These are phyloP conservation scores for Medicago arabica DNA, from an alignment of 306 rosid species.

Conservation along the genomic window DNA sequence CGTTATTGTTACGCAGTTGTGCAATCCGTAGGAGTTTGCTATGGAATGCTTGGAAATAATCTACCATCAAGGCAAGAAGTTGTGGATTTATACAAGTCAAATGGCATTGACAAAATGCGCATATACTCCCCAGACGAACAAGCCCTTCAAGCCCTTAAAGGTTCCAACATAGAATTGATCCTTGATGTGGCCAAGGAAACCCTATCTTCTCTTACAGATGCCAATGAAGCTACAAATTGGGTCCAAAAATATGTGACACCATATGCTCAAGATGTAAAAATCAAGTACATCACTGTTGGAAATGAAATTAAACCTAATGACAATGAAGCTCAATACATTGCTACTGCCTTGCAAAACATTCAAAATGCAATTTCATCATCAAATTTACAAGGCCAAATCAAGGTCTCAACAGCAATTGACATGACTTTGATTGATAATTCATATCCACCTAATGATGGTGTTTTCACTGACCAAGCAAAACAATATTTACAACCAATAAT, in stretches of 20 bases:
- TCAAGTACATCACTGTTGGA: constrained; percentile 58
- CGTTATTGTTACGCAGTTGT: not conserved
- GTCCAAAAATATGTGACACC: constrained; percentile 41
- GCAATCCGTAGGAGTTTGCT: constrained; percentile 52
- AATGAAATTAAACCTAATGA: constrained; percentile 48
- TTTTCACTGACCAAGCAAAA: constrained; percentile 36
- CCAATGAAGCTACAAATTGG: constrained; percentile 48
- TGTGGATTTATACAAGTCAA: constrained; percentile 42
- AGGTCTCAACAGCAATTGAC: constrained; percentile 66
- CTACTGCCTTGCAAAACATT: constrained; percentile 50
- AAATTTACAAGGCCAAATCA: constrained; percentile 54
- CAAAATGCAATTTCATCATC: constrained; percentile 44
- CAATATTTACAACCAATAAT: constrained; percentile 51
- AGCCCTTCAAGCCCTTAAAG: constrained; percentile 55
- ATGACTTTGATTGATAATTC: constrained; percentile 20
- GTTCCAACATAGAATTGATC: constrained; percentile 57
- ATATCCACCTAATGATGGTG: constrained; percentile 44
- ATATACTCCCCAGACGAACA: constrained; percentile 49
- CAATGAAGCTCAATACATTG: constrained; percentile 27
- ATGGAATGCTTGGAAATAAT: constrained; percentile 46
- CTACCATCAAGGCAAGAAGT: constrained; percentile 53
- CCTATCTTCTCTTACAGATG: constrained; percentile 42
- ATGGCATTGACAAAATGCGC: constrained; percentile 47
- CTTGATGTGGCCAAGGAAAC: constrained; percentile 42
- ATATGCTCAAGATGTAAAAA: constrained; percentile 45